phyloP scores from a whole-genome alignment of 2,329 filamentous ascomycete genomes.

The Apiospora koreana region DNA sequence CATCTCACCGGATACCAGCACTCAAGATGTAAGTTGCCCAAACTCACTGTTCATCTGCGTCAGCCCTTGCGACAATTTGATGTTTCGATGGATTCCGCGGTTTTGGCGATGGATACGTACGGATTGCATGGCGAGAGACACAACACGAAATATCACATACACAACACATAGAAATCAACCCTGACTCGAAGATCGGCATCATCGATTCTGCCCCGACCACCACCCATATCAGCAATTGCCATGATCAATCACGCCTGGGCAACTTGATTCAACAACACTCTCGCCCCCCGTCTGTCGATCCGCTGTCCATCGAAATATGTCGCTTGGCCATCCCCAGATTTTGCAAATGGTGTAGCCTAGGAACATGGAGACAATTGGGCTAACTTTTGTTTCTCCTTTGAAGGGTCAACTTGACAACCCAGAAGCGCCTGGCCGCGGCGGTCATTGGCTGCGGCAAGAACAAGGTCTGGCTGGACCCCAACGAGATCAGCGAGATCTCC shows the following conservation, averaged over 20 bases:
- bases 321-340: not conserved
- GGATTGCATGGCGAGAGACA: not conserved
- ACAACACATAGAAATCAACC: not conserved
- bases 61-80: not conserved
- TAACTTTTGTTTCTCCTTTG: conserved; percentile 15
- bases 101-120: not conserved
- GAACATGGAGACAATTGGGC: conserved; percentile 8
- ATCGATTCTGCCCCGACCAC: conserved; percentile 3
- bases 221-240: not conserved
- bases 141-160: not conserved
- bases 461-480: conserved; percentile 99
- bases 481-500: conserved; percentile 98
- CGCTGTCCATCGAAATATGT: conserved; percentile 5
- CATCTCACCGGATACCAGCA: conserved; percentile 12
- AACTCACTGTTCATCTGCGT: conserved; percentile 3
- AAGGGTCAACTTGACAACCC: conserved; percentile 99
- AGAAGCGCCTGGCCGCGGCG: conserved; percentile 99
- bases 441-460: conserved; percentile 99
- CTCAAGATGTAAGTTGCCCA: conserved; percentile 13
- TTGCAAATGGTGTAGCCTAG: not conserved
- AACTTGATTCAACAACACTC: not conserved
- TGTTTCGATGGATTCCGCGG: conserved; percentile 10
- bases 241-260: not conserved
- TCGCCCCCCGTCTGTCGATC: not conserved
- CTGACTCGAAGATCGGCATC: conserved; percentile 3